Evolutionary conservation across 1,139 yeast species (phyloP).

Genomic region (Yamadazyma friedrichii): DNA sequence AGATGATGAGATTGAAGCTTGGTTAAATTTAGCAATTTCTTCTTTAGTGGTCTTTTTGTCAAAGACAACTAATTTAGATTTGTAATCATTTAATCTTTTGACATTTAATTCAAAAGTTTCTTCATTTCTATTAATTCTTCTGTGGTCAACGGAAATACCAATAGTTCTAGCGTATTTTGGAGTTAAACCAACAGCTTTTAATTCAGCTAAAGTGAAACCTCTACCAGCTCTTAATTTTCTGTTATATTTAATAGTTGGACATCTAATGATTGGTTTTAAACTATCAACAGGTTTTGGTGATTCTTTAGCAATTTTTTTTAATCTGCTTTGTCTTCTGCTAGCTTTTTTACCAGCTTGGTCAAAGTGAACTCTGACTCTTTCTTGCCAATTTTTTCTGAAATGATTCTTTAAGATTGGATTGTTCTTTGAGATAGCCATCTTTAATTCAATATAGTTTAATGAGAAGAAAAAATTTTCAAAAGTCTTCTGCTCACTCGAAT

Average conservation of each 20-base stretch:
- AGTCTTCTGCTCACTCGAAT: slow-evolving; percentile 3
- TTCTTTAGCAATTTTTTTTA: slow-evolving; percentile 87
- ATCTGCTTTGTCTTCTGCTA: slow-evolving; percentile 94
- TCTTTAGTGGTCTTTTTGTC: slow-evolving; percentile 81
- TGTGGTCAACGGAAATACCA: slow-evolving; percentile 99
- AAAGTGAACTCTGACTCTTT: slow-evolving; percentile 98
- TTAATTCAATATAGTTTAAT: slow-evolving; percentile 13
- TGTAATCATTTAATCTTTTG: slow-evolving; percentile 94
- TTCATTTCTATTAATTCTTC: slow-evolving; percentile 98
- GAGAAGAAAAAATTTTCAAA: slow-evolving; percentile 6
- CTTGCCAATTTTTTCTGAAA: slow-evolving; percentile 99
- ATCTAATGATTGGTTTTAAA: slow-evolving; percentile 97
- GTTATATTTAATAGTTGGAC: slow-evolving; percentile 98
- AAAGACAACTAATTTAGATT: slow-evolving; percentile 91
- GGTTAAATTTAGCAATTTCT: slow-evolving; percentile 58
- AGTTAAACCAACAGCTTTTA: slow-evolving; percentile 96
- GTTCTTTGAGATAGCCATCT: slow-evolving; percentile 94
- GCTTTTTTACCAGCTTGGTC: slow-evolving; percentile 99
- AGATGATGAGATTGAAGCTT: slow-evolving; percentile 70
- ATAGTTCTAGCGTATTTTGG: slow-evolving; percentile 96
- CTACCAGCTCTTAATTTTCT: slow-evolving; percentile 99
- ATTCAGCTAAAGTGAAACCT: slow-evolving; percentile 98
- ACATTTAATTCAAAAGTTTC: slow-evolving; percentile 95
- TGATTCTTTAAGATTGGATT: slow-evolving; percentile 95
- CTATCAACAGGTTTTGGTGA: slow-evolving; percentile 98